Evolutionary conservation across 495 filamentous ascomycete genomes (phyloP).

Genomic region (Aspergillus bertholletiae): DNA sequence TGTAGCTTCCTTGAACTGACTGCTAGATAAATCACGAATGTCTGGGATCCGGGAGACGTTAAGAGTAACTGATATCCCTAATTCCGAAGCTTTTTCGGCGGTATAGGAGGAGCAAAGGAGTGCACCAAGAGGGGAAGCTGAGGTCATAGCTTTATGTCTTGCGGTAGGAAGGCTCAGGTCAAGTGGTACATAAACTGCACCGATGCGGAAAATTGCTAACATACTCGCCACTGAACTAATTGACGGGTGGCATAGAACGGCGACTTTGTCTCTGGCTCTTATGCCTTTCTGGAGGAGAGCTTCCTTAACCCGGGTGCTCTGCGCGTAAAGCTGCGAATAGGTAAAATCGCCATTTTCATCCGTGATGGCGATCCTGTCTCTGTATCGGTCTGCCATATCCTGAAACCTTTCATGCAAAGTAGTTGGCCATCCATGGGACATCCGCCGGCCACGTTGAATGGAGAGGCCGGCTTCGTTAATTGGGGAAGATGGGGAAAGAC

Average conservation of each 20-base stretch:
- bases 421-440: slow-evolving; percentile 22
- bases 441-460: not conserved
- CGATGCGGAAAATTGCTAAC: slow-evolving; percentile 47
- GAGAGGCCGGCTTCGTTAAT: not conserved
- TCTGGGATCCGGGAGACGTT: not conserved
- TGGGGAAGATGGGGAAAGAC: not conserved
- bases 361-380: slow-evolving; percentile 9
- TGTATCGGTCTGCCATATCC: slow-evolving; percentile 8
- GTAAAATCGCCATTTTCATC: slow-evolving; percentile 15
- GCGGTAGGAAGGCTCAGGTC: slow-evolving; percentile 34
- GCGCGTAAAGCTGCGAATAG: slow-evolving; percentile 10
- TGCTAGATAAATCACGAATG: not conserved
- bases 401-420: slow-evolving; percentile 34
- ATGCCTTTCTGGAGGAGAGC: slow-evolving; percentile 5
- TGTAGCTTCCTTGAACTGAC: not conserved
- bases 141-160: slow-evolving; percentile 22
- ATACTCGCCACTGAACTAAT: slow-evolving; percentile 45
- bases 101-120: not conserved
- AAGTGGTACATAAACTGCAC: slow-evolving; percentile 50
- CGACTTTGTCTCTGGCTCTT: slow-evolving; percentile 4
- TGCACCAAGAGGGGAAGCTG: slow-evolving; percentile 13
- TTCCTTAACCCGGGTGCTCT: slow-evolving; percentile 6
- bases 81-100: slow-evolving; percentile 8
- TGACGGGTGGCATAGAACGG: slow-evolving; percentile 22
- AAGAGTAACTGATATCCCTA: slow-evolving; percentile 4